Conservation (phyloP, 75 land plant genomes). For the Cupressus sempervirens region DNA sequence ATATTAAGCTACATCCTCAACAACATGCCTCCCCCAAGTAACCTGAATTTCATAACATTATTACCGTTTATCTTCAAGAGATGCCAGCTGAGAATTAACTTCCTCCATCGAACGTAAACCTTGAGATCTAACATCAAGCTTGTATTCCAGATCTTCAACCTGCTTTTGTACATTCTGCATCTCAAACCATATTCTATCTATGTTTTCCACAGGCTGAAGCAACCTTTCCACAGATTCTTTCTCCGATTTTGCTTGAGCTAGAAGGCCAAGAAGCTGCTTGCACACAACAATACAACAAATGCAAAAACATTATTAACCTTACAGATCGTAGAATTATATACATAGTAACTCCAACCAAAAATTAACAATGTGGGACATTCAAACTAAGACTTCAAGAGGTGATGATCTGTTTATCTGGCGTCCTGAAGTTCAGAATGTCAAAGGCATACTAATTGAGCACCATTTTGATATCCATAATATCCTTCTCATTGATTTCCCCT, state of each 20-base stretch:
- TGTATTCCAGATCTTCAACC: constrained; percentile 66
- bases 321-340: not conserved
- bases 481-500: not conserved
- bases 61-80: constrained; percentile 53
- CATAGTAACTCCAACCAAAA: not conserved
- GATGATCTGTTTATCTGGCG: not conserved
- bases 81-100: constrained; percentile 54
- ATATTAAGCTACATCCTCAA: not conserved
- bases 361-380: not conserved
- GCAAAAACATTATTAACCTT: not conserved
- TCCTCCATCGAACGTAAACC: constrained; percentile 74
- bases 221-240: constrained; percentile 62
- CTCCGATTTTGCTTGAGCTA: constrained; percentile 75
- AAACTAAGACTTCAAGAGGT: not conserved
- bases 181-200: constrained; percentile 51
- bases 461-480: not conserved
- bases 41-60: not conserved
- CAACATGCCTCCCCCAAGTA: not conserved
- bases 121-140: constrained; percentile 71
- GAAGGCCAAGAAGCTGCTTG: constrained; percentile 62
- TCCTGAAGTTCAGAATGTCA: not conserved
- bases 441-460: not conserved
- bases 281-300: not conserved
- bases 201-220: constrained; percentile 55
- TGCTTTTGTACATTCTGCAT: constrained; percentile 46